Conservation (phyloP, 2,329 filamentous ascomycete genomes). For the Myriosclerotinia curreyana region DNA sequence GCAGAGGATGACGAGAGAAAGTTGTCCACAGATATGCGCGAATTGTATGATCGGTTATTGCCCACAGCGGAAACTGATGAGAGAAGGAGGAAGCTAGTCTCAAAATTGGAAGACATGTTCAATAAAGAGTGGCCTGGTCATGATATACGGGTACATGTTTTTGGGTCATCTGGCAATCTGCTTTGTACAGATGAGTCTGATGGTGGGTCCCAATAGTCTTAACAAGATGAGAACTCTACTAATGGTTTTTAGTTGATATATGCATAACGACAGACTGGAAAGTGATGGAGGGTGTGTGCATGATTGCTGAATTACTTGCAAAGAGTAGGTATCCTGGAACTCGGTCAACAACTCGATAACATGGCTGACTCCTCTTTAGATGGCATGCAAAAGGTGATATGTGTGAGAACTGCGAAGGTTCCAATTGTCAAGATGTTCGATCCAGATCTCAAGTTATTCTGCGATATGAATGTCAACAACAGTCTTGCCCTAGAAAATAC, state of each 20-base stretch:
- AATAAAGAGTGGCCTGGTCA: constrained; percentile 90
- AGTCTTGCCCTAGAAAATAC: constrained; percentile 93
- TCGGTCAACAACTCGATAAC: constrained; percentile 23
- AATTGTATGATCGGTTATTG: constrained; percentile 80
- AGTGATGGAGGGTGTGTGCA: constrained; percentile 83
- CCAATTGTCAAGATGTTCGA: constrained; percentile 99
- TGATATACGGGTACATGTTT: constrained; percentile 85
- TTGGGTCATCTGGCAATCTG: constrained; percentile 96
- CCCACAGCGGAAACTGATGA: constrained; percentile 77
- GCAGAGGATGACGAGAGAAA: constrained; percentile 70
- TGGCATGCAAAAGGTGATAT: constrained; percentile 95
- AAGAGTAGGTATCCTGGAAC: constrained; percentile 61
- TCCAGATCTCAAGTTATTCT: constrained; percentile 81
- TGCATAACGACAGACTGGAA: constrained; percentile 93
- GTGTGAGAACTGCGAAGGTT: constrained; percentile 91
- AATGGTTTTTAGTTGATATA: constrained; percentile 70
- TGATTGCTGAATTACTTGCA: constrained; percentile 80
- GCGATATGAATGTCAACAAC: constrained; percentile 99
- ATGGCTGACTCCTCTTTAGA: constrained; percentile 53
- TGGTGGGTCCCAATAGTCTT: constrained; percentile 56
- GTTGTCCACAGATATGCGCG: constrained; percentile 77
- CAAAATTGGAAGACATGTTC: constrained; percentile 82
- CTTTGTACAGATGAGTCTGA: constrained; percentile 95
- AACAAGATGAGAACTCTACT: constrained; percentile 20
- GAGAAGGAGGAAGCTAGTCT: constrained; percentile 71